A percentile compares a stretch with the other conserved stretches of the same genome.
Conservation (phyloP, 1,284 basidiomycete genomes). For the Gomphus bonarii region DNA sequence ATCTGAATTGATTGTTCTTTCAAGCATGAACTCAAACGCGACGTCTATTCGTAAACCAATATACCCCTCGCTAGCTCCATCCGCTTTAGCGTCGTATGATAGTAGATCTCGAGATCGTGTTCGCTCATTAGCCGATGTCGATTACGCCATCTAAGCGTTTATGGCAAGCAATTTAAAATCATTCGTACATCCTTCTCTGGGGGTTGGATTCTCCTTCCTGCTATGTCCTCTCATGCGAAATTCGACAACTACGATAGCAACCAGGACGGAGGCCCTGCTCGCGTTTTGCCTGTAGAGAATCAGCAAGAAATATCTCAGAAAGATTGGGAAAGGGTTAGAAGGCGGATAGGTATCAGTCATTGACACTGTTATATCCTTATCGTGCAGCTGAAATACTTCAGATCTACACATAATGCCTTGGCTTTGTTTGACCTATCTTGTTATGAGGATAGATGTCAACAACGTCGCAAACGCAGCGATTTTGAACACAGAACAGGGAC, state of each 20-base stretch:
- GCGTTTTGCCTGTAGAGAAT: not conserved
- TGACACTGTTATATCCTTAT: not conserved
- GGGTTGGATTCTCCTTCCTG: too few relatives aligned
- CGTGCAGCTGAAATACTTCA: not conserved
- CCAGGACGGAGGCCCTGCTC: not conserved
- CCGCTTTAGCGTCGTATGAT: too few relatives aligned
- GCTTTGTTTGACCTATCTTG: not conserved
- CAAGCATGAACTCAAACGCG: too few relatives aligned
- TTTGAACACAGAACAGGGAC: not conserved
- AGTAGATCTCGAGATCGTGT: not conserved
- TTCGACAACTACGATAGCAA: not conserved
- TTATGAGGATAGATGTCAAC: not conserved
- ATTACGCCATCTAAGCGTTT: not conserved
- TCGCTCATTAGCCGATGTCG: not conserved
- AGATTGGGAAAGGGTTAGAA: not conserved
- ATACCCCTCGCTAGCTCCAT: too few relatives aligned
- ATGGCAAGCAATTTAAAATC: not conserved
- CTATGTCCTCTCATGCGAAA: not conserved
- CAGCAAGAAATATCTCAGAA: not conserved
- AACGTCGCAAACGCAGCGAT: not conserved
- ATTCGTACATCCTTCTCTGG: not conserved
- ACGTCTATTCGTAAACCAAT: too few relatives aligned
- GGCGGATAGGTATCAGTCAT: not conserved
- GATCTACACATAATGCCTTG: conserved; percentile 1
- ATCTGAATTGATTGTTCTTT: too few relatives aligned